Base-by-base conservation (phyloP, 1,284 basidiomycete species). In the Fistulinella cinereoalba region DNA sequence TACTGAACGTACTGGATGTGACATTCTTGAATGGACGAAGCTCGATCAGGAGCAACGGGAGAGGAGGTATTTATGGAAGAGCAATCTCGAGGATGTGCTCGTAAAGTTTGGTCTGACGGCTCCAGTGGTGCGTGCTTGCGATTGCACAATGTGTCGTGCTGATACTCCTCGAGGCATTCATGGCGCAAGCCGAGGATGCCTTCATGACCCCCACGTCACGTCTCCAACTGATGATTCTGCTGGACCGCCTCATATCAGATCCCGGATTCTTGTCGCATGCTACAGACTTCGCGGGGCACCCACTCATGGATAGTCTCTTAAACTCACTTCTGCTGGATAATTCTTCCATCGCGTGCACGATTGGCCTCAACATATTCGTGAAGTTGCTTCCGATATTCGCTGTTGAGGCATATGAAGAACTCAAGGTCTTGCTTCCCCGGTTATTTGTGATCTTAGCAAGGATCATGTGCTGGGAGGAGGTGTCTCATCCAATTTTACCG, bases 351-450 rank as follows among this genome's bases (percentile, higher is more conserved):
- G 70, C 76, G 22, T 84, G 81, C 54, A 79, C 78, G 3, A 74
- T 83, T 41, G 80, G 74, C 7, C 68, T 88, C 33, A 77, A 75
- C 1, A 70, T 85, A 8, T 59, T 89, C 18, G 77, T 81, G 49
- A 88, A 86, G 64, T 62, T 88, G 6, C 69, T 91, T n/a, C 87
- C 87, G 21, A 74, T 82, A 25, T 73, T 88, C 47, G 87, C 87
- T 5, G 77, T 84, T 5, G 71, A 80, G 49, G 78, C 83, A 13
- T 75, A 70, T 36, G 64, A 74, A 9, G 67, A 72, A 6, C 71
- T 91, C 47, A 81, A 78, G 55, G 54, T 58, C 27, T 70, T 81
- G 33, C 72, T 90, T 8, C 85, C 87, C 2, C 72, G 67, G 40
- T 68, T 89, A 6, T 71, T 88, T 37, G 77, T 75, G 12, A 76